Percentiles rank a stretch among this genome's conserved stretches.
Conservation (phyloP, 1,284 basidiomycete genomes). For the Rhodotorula sp. region DNA sequence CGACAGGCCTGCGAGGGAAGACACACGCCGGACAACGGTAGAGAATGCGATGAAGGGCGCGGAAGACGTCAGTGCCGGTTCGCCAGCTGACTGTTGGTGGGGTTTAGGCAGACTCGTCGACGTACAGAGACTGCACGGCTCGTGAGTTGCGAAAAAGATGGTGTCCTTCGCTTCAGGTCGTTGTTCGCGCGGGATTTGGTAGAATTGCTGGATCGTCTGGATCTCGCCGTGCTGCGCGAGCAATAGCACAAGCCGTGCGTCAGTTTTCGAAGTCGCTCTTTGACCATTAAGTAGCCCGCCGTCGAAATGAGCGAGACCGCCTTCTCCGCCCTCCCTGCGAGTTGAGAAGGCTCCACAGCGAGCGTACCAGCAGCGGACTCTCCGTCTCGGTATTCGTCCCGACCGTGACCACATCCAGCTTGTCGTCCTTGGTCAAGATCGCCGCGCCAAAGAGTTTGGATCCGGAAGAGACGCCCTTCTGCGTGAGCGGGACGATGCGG, state of each 20-base stretch:
- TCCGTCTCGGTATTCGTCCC: slow-evolving; percentile 29
- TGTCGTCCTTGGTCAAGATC: neutral
- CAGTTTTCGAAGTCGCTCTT: neutral
- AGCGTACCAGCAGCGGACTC: slow-evolving; percentile 23
- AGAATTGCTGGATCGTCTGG: slow-evolving; percentile 35
- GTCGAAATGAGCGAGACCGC: neutral
- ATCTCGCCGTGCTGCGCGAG: slow-evolving; percentile 33
- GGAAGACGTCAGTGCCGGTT: no score
- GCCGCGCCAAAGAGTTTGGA: slow-evolving; percentile 35
- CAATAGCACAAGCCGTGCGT: neutral
- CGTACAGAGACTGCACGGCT: slow-evolving; percentile 33
- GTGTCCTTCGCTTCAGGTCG: slow-evolving; percentile 26
- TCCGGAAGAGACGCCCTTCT: slow-evolving; percentile 6
- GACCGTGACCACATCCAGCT: slow-evolving; percentile 13
- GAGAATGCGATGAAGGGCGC: no score
- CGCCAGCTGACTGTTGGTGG: no score
- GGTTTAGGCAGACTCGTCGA: neutral
- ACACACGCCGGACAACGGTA: neutral
- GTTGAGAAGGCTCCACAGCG: neutral
- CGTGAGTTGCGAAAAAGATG: slow-evolving; percentile 40
- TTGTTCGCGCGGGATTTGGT: neutral
- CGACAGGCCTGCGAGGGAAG: slow-evolving; percentile 10
- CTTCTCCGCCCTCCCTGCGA: neutral
- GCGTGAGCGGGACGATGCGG: slow-evolving; percentile 25
- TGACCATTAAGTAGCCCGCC: no score